Evolutionary conservation across 805 yeast genomes (phyloP), one percentile per base, ranked within the genome.

Genomic region (Yamadazyma tumulicola): DNA sequence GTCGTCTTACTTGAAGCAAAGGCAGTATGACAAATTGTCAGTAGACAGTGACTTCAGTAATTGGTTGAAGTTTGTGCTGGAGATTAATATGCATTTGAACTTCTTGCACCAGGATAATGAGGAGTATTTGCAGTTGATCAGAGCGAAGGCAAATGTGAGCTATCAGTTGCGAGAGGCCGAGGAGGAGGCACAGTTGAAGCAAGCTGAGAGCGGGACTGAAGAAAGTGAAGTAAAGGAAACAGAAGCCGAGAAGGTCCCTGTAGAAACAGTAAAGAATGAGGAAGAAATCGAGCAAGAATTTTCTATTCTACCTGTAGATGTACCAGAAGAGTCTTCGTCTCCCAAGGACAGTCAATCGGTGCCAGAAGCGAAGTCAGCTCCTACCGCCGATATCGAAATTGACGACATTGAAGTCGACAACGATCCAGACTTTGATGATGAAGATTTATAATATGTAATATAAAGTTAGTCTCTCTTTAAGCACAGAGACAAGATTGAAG

Each of bases 51-150:
- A 72, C 3, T 63, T 70, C 32, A 47, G 51, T 23, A 36, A 41
- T 8, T 57, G 63, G 63, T 57, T 57, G 29, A 51, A 51, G 25
- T 66, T 64, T 42, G 49, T 70, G 34, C 49, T 52, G 13, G 65
- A 64, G 19, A 54, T 74, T 23, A 63, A 65, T 39, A 52, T 57
- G 38, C 75, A 80, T 37, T 56, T 80, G 32, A 61, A 64, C 28
- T 60, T 74, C 11, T 51, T 83, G 31, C 51, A 71, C 19, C 68
- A 74, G 29, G 93, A 84, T 48, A 73, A 79, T 34, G 79, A 76
- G 12, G 79, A 77, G 31, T 79, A 76, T 48, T 59, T 79, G 41
- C 47, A 52, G 38, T 44, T 67, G 36, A 57, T 62, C 19, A 48
- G 73, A 29, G 73, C 73, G 15, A 54, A 59, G 45, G 72, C 71